Conservation (phyloP, 192 early-diverging fungal genomes). For the Umbelopsis sp. region DNA sequence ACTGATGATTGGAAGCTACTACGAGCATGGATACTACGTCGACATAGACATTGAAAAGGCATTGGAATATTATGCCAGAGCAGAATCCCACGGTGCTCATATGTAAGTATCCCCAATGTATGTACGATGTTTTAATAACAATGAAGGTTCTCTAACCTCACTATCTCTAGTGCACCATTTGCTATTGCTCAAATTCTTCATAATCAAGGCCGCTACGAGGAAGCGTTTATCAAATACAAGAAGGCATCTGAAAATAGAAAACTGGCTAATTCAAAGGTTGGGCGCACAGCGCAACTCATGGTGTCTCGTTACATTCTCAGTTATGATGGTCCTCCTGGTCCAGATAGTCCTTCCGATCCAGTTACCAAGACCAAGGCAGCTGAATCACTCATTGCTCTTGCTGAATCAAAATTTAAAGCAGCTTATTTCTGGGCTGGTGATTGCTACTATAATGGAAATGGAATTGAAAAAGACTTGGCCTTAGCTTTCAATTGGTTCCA, state of each 20-base stretch:
- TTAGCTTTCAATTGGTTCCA: constrained; percentile 25
- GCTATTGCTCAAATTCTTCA: constrained; percentile 27
- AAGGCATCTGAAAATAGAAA: constrained; percentile 17
- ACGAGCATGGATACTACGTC: constrained; percentile 45
- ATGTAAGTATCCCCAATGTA: constrained; percentile 17
- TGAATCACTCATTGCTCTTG: background rate
- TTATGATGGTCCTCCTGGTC: background rate
- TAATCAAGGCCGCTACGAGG: constrained; percentile 13
- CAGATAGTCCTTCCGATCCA: background rate
- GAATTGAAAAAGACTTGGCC: constrained; percentile 12
- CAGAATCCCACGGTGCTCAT: constrained; percentile 27
- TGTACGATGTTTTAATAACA: background rate
- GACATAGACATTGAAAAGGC: constrained; percentile 25
- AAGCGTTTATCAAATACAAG: constrained; percentile 20
- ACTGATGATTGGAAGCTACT: constrained; percentile 37
- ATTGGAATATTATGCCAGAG: constrained; percentile 28
- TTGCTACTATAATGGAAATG: constrained; percentile 32
- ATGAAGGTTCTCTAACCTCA: background rate
- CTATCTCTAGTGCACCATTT: constrained; percentile 13
- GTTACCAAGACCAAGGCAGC: constrained; percentile 14
- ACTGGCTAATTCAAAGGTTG: background rate
- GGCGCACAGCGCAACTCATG: constrained; percentile 24
- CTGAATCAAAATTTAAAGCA: constrained; percentile 9
- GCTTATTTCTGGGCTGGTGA: constrained; percentile 33
- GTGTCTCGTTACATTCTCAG: constrained; percentile 25